These are phyloP conservation scores for Kazachstania psychrophila DNA, from an alignment of 805 yeast genomes.

Conservation along the genomic window DNA sequence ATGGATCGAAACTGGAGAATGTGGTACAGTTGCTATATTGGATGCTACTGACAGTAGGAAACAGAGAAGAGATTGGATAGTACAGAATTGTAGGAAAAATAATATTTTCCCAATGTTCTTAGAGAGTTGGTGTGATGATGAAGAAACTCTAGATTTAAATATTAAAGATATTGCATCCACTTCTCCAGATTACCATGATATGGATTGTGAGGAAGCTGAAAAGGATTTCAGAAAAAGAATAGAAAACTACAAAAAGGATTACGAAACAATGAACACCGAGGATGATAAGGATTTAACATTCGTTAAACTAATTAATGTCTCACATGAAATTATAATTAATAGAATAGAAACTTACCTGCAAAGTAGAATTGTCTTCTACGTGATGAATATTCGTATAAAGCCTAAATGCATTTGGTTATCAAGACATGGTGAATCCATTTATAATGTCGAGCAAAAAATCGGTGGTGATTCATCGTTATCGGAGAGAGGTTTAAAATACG, in stretches of 20 bases:
- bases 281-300: conserved; percentile 63
- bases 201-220: conserved; percentile 63
- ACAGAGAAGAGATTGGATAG: conserved; percentile 56
- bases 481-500: conserved; percentile 76
- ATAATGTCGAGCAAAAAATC: conserved; percentile 85
- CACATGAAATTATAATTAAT: conserved; percentile 81
- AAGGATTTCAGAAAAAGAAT: conserved; percentile 68
- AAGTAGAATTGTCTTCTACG: conserved; percentile 86
- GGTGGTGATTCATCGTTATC: conserved; percentile 91
- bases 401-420: conserved; percentile 90
- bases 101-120: conserved; percentile 82
- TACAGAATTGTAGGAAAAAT: conserved; percentile 51
- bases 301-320: conserved; percentile 79
- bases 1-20: conserved; percentile 66
- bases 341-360: conserved; percentile 81
- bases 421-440: conserved; percentile 91
- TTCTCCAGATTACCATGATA: conserved; percentile 68
- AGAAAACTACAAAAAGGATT: conserved; percentile 58
- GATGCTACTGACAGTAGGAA: conserved; percentile 89
- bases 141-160: conserved; percentile 66
- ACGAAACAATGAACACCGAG: conserved; percentile 61
- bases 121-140: conserved; percentile 85
- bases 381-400: conserved; percentile 89
- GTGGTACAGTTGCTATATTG: conserved; percentile 83
- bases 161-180: conserved; percentile 79